Conservation (phyloP, 2,329 filamentous ascomycete species). For the Diaporthe destruens region DNA sequence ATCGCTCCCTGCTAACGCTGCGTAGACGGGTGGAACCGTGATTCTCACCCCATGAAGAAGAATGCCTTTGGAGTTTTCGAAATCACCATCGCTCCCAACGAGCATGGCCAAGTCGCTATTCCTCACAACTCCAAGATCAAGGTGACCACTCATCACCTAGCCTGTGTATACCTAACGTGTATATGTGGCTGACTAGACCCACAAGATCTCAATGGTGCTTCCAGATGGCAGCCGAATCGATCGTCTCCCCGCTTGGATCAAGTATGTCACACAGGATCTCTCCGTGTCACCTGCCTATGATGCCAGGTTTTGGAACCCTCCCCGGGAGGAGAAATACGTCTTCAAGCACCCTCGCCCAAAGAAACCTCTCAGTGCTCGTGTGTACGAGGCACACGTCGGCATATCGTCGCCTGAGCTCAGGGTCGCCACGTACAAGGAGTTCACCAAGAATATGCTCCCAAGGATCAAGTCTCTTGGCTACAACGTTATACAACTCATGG, state of each 20-base stretch:
- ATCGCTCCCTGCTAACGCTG: constrained; percentile 47
- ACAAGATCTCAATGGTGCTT: constrained; percentile 84
- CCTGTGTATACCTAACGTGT: neutral
- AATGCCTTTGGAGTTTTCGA: constrained; percentile 89
- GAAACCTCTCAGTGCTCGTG: constrained; percentile 87
- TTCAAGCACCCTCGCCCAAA: constrained; percentile 87
- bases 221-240: constrained; percentile 86
- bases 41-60: constrained; percentile 88
- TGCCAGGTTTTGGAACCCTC: constrained; percentile 97
- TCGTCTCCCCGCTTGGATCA: constrained; percentile 96
- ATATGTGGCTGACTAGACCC: constrained; percentile 24
- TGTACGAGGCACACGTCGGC: constrained; percentile 99
- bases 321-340: constrained; percentile 78
- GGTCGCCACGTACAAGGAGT: constrained; percentile 97
- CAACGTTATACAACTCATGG: constrained; percentile 98
- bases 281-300: constrained; percentile 92
- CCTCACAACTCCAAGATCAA: constrained; percentile 96
- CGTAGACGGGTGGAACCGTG: constrained; percentile 86
- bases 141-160: constrained; percentile 61
- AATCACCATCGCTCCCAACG: constrained; percentile 77
- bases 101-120: constrained; percentile 80
- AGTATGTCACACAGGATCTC: constrained; percentile 94
- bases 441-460: constrained; percentile 91
- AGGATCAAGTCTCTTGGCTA: constrained; percentile 92
- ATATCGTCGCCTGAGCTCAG: constrained; percentile 92